These are phyloP conservation scores for Camillea tinctor DNA, from an alignment of 2,329 filamentous ascomycete genomes.

Conservation along the genomic window DNA sequence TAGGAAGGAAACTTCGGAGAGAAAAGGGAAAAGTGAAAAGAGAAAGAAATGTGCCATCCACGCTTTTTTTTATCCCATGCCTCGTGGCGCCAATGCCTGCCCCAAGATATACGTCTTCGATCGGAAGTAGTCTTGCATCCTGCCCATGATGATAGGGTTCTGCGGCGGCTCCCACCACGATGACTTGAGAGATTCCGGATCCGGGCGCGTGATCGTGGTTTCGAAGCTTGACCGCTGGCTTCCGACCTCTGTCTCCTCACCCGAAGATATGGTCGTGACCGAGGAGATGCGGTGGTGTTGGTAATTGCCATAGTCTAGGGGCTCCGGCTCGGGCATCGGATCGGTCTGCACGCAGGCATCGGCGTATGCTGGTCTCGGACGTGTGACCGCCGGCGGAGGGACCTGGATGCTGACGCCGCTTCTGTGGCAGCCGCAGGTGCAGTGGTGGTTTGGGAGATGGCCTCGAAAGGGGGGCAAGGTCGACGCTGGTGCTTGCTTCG, in stretches of 20 bases:
- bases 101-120: constrained; percentile 27
- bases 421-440: constrained; percentile 9
- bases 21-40: too few species aligned
- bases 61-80: constrained; percentile 12
- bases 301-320: constrained; percentile 4
- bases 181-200: constrained; percentile 9
- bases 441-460: not conserved
- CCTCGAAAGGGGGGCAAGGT: not conserved
- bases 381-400: not conserved
- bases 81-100: constrained; percentile 22
- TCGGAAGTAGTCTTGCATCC: constrained; percentile 34
- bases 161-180: constrained; percentile 5
- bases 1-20: not conserved
- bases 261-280: constrained; percentile 17
- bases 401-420: not conserved
- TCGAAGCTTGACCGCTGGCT: constrained; percentile 29
- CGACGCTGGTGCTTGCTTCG: constrained; percentile 2
- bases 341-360: constrained; percentile 32
- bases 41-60: too few species aligned
- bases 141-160: constrained; percentile 32
- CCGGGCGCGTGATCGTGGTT: constrained; percentile 23
- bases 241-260: constrained; percentile 3
- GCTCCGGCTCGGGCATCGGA: constrained; percentile 3
- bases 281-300: constrained; percentile 15
- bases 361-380: constrained; percentile 19